These are phyloP conservation scores for Quercus lobata DNA, from an alignment of 331 rosid genomes.

Conservation along the genomic window DNA sequence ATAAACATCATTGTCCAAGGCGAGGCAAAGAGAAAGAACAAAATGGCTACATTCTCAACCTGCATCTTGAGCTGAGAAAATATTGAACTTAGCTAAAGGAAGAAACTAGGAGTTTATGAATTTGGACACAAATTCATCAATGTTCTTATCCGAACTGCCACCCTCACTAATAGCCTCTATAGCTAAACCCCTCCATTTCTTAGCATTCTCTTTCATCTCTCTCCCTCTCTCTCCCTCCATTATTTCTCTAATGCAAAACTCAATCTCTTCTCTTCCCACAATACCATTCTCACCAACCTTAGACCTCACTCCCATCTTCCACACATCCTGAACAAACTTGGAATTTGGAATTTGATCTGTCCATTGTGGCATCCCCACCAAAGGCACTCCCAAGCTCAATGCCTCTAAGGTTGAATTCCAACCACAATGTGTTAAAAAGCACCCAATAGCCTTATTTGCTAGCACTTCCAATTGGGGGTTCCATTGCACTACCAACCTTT, in stretches of 20 bases:
- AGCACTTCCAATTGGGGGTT: slow-evolving; percentile 38
- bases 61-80: no score
- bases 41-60: no score
- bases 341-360: slow-evolving; percentile 36
- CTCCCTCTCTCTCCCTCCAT: slow-evolving; percentile 30
- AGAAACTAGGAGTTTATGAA: neutral
- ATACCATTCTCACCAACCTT: slow-evolving; percentile 25
- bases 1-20: no score
- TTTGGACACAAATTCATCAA: slow-evolving; percentile 20
- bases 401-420: slow-evolving; percentile 36
- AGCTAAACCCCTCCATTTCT: slow-evolving; percentile 45
- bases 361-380: slow-evolving; percentile 33
- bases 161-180: slow-evolving; percentile 29
- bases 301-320: slow-evolving; percentile 47
- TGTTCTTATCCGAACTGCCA: slow-evolving; percentile 39
- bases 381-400: slow-evolving; percentile 28
- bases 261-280: slow-evolving; percentile 42
- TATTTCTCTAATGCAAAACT: slow-evolving; percentile 30
- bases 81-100: neutral
- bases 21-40: no score
- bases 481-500: slow-evolving; percentile 39
- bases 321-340: slow-evolving; percentile 42
- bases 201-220: slow-evolving; percentile 31
- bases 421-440: slow-evolving; percentile 55
- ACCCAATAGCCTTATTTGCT: slow-evolving; percentile 40